Evolutionary conservation across 148 eudicot species (phyloP), one percentile per base, ranked within the genome.

Genomic region (Rhododendron molle): DNA sequence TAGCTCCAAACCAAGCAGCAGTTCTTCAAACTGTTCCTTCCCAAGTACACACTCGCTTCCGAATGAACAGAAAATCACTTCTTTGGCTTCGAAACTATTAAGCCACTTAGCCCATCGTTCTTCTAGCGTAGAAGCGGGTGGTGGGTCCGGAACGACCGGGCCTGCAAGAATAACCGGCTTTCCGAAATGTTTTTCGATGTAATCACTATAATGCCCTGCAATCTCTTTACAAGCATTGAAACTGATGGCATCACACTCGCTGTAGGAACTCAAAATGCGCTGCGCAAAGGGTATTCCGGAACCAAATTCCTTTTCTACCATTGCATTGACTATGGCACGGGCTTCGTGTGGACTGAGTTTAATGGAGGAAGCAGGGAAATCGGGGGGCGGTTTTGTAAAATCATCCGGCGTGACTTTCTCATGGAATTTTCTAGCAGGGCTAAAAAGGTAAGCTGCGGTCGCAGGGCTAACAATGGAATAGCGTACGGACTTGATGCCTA

Each of bases 1-100:
- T n/a, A 90, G 86, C 84, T 93, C 95, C 14, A 93, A 86, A 3
- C 93, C 95, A 50, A 89, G 78, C 36, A 92, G 43, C 14, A 93
- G 85, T 74, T 93, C 95, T 72, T 88, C 88, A 26, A 92, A 89
- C 84, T 89, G 93, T 18, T 87, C 83, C 46, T 82, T 88, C 30
- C 38, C 47, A 0, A 93, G 86, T 34, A 84, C 69, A 62, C 90
- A 87, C 77, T 93, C 92, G 15, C 95, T 93, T 23, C 94, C 95
- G 50, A 93, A 88, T 1, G 93, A 88, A 82, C 95, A 93, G 84
- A 74, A 93, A 60, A 91, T 77, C 3, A 88, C 92, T 1, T 87
- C 81, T 26, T 81, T 88, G 7, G 86, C 23, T 9, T 76, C 20
- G 74, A 88, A 91, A 15, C 80, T 58, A 4, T 87, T 88, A 67